Evolutionary conservation across 306 rosid genomes (phyloP).

Genomic region (apple (Malus domestica)): DNA sequence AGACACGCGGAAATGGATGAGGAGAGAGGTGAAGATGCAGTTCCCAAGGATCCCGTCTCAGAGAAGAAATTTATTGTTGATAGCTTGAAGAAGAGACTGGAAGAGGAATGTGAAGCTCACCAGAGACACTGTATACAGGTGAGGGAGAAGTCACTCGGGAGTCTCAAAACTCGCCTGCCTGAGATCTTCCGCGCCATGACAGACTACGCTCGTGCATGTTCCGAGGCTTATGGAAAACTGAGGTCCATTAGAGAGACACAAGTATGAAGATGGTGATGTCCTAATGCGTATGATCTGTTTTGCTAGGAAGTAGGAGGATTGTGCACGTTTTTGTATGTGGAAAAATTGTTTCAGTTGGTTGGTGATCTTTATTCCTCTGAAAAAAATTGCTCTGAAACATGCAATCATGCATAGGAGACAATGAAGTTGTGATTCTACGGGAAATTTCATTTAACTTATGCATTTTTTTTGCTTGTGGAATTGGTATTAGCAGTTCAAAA

Average conservation of each 20-base stretch:
- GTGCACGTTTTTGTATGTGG: conserved; percentile 8
- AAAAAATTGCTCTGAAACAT: conserved; percentile 28
- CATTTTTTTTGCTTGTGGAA: background rate
- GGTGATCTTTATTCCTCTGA: conserved; percentile 23
- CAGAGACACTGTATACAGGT: conserved; percentile 60
- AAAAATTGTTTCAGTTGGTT: conserved; percentile 19
- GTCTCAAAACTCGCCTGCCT: conserved; percentile 70
- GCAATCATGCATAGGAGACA: background rate
- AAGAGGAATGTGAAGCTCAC: conserved; percentile 63
- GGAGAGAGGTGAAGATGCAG: conserved; percentile 58
- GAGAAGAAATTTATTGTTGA: conserved; percentile 62
- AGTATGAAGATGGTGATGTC: conserved; percentile 21
- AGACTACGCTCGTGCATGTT: conserved; percentile 47
- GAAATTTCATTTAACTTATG: background rate
- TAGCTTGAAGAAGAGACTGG: conserved; percentile 68
- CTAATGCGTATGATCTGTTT: conserved; percentile 12
- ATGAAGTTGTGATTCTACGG: background rate
- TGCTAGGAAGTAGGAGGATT: conserved; percentile 4
- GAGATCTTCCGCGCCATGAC: conserved; percentile 69
- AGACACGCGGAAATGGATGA: conserved; percentile 42
- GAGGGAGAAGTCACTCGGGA: conserved; percentile 66
- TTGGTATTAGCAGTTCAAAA: background rate
- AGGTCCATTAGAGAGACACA: conserved; percentile 30
- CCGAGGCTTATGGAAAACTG: conserved; percentile 51
- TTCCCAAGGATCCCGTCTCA: conserved; percentile 40